These are phyloP conservation scores for Escovopsis sp. DNA, from an alignment of 2,329 filamentous ascomycete genomes.

Conservation along the genomic window DNA sequence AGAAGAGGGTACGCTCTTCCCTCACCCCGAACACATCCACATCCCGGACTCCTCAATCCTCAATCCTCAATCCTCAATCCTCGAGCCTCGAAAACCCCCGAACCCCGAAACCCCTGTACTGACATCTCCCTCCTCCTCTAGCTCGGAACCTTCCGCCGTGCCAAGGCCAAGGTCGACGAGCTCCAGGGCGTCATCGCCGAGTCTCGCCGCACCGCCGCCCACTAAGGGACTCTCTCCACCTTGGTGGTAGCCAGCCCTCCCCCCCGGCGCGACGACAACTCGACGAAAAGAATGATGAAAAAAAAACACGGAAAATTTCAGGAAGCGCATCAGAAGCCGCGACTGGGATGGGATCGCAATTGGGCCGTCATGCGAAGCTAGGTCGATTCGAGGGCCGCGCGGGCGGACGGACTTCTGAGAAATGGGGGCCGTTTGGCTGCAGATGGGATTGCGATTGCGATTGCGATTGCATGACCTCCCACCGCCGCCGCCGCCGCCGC, in stretches of 20 bases:
- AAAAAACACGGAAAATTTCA: neutral
- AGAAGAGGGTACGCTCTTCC: slow-evolving; percentile 93
- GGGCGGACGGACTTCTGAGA: too few species aligned
- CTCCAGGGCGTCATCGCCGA: slow-evolving; percentile 96
- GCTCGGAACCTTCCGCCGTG: slow-evolving; percentile 97
- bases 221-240: slow-evolving; percentile 28
- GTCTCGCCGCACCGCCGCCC: slow-evolving; percentile 51
- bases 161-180: slow-evolving; percentile 99
- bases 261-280: neutral
- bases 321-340: slow-evolving; percentile 3
- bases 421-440: slow-evolving; percentile 10
- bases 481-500: too few species aligned
- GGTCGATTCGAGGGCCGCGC: slow-evolving; percentile 16
- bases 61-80: neutral
- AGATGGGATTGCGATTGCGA: slow-evolving; percentile 1
- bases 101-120: slow-evolving; percentile 3
- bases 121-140: slow-evolving; percentile 23
- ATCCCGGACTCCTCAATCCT: neutral
- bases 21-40: slow-evolving; percentile 16
- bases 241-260: neutral
- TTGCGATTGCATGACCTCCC: too few species aligned
- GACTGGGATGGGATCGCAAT: slow-evolving; percentile 22
- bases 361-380: slow-evolving; percentile 17
- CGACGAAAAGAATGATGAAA: neutral
- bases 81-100: neutral